These are phyloP conservation scores for Anisodus tanguticus DNA, from an alignment of 257 asterid genomes.

Conservation along the genomic window DNA sequence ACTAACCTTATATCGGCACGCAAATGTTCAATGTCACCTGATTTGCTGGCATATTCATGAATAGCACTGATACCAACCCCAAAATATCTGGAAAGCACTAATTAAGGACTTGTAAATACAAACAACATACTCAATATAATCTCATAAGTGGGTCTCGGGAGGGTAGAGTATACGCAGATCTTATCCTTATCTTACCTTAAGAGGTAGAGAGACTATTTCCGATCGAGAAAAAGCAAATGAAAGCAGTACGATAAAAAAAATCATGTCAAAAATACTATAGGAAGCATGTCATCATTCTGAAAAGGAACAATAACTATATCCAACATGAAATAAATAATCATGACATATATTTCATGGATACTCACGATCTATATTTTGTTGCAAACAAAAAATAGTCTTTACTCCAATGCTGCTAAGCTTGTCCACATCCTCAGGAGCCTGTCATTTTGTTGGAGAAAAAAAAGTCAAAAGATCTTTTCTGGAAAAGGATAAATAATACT, in stretches of 20 bases:
- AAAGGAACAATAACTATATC: neutral
- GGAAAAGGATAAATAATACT: too few species aligned
- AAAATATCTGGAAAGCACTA: constrained; percentile 62
- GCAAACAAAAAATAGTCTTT: constrained; percentile 87
- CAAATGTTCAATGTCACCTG: constrained; percentile 69
- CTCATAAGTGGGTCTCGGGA: too few species aligned
- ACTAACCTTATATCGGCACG: constrained; percentile 90
- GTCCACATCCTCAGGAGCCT: constrained; percentile 93
- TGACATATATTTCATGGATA: constrained; percentile 52
- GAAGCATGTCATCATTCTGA: too few species aligned
- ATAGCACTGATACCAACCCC: constrained; percentile 79
- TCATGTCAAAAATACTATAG: too few species aligned
- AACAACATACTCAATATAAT: too few species aligned
- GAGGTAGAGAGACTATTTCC: too few species aligned
- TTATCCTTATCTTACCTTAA: too few species aligned
- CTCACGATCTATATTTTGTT: constrained; percentile 88
- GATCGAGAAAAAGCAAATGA: too few species aligned
- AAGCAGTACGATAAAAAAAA: too few species aligned
- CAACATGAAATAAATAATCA: constrained; percentile 11
- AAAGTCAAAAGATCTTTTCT: neutral
- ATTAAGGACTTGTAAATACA: constrained; percentile 53
- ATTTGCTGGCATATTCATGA: constrained; percentile 68
- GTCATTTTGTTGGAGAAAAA: constrained; percentile 35
- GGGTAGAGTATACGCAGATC: too few species aligned
- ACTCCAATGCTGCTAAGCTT: constrained; percentile 88